Evolutionary conservation across 495 filamentous ascomycete species (phyloP), one percentile per base, ranked within the genome.

Genomic region (Lophiostoma macrostomum): DNA sequence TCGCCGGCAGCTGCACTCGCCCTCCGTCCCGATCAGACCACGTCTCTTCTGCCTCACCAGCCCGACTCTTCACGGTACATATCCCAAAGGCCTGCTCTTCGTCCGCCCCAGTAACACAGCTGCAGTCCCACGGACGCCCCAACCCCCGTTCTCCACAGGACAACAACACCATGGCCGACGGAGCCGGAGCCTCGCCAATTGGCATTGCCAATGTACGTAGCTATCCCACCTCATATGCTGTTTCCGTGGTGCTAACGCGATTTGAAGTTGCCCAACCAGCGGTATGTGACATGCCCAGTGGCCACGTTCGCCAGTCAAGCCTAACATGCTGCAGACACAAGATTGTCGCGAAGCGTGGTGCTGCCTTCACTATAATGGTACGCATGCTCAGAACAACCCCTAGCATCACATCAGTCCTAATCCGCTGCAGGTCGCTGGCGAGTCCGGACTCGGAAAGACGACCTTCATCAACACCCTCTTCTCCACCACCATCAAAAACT

Each of bases 391-490:
- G 23, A 23, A 7, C 19, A 41, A 41, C 5, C 13, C 19, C 18
- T 12, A 20, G 16, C 37, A n/a, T 35, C 10, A 14, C 25, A 58
- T 7, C 16, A 13, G 13, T 51, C 7, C 52, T 65, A 14, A 66
- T 44, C 11, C 1, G 16, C 19, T 23, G n/a, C 62, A 94, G 88
- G 88, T 96, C 74, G 93, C 95, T 76, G 93, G 93, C 73, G 93
- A 98, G 78, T 97, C 94, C 61, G 93, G 93, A 59, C 74, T 98
- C 62, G 93, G 93, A 75, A 98, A 98, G 81, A 98, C 93, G 13
- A 98, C 93, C 56, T 98, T 98, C 76, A 96, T 98, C 83, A 98
- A 98, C 83, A 98, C 93, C 44, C 81, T 98, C 28, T 98, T 98
- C 77, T 97, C 93, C 41, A 98, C 93, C 54, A 98, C 93, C 63